Base-by-base conservation (phyloP, 1,139 yeast genomes). In the Yamadazyma triangularis region DNA sequence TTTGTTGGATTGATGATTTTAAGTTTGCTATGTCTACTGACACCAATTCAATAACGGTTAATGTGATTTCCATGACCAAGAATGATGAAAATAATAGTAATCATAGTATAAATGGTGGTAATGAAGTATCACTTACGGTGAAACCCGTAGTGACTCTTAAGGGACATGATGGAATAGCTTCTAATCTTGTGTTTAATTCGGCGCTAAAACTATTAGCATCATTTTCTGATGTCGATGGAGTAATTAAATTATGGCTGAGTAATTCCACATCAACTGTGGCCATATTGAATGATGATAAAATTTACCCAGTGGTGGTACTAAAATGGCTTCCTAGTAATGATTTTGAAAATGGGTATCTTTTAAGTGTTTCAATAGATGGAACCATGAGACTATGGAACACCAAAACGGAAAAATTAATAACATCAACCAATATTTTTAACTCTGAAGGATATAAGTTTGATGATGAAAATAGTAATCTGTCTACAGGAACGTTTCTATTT, bases 21-120 rank as follows among this genome's bases (percentile, higher is more conserved):
- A 82, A 79, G 40, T 84, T 85, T 52, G 87, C 89, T 2, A 59
- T 83, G 10, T 76, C 95, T 1, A 81, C 84, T 0, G 53, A 64
- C 4, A 68, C 68, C 28, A 71, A 77, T 25, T 47, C 75, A 3
- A 71, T 86, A n/a, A 58, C 73, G 20, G 75, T 87, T 1, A 77
- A 73, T 55, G 71, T 76, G 27, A 60, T 82, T 4, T 19, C 20
- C 4, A 24, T 14, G 12, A 27, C 26, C n/a, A 27, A 22, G 8
- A 28, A 28, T 9, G 15, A 18, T 7, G n/a, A n/a, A n/a, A n/a
- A n/a, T n/a, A n/a, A n/a, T n/a, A n/a, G n/a, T n/a, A n/a, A n/a
- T n/a, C n/a, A n/a, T n/a, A n/a, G n/a, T n/a, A n/a, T n/a, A n/a
- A n/a, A n/a, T n/a, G n/a, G n/a, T n/a, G n/a, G n/a, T n/a, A n/a